Conservation (phyloP, 331 rosid species). For the Prunus yedoensis region DNA sequence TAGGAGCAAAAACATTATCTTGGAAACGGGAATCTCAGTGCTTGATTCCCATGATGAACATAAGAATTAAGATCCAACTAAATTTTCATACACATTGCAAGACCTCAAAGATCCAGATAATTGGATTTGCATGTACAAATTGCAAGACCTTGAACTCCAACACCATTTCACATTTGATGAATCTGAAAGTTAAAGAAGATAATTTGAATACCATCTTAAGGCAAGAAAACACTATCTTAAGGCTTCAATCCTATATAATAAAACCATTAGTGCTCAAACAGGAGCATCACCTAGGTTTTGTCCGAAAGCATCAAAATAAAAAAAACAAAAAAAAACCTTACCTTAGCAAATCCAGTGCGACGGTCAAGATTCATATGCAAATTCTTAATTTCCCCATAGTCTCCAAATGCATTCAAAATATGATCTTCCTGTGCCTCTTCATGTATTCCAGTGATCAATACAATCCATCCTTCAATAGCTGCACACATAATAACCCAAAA, state of each 20-base stretch:
- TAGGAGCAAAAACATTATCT: neutral
- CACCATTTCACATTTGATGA: neutral
- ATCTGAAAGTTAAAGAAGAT: neutral
- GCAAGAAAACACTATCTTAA: neutral
- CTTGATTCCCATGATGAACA: no score
- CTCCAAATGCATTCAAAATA: conserved; percentile 68
- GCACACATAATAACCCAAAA: neutral
- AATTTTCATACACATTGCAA: no score
- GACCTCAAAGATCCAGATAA: no score
- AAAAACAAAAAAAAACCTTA: neutral
- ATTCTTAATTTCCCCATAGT: conserved; percentile 71
- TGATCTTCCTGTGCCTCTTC: conserved; percentile 87
- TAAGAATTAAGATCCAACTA: no score
- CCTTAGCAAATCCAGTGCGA: conserved; percentile 82
- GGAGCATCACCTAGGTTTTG: neutral
- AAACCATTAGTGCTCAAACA: neutral
- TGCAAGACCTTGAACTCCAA: no score
- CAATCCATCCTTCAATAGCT: conserved; percentile 90
- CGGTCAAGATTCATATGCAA: conserved; percentile 77
- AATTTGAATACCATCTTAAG: conserved; percentile 1
- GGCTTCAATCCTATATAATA: neutral
- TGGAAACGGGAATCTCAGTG: neutral
- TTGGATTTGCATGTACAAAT: no score
- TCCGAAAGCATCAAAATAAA: neutral
- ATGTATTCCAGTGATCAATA: conserved; percentile 71